Conservation (phyloP, 805 yeast genomes). For the Myxozyma mucilagina region DNA sequence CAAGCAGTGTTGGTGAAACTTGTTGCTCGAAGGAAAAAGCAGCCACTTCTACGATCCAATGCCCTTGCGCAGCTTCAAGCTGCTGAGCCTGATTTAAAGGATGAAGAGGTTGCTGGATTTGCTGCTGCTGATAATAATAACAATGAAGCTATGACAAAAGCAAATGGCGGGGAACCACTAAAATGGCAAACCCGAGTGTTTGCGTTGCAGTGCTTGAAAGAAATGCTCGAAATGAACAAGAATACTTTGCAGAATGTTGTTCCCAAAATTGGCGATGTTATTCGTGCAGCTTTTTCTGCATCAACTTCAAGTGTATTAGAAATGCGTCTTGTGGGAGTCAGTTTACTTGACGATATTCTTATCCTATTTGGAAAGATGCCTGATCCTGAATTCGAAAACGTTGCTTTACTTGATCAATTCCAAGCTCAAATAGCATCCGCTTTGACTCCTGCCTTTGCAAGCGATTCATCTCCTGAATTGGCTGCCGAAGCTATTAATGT, state of each 20-base stretch:
- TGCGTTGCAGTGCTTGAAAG: slow-evolving; percentile 43
- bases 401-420: slow-evolving; percentile 79
- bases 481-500: slow-evolving; percentile 77
- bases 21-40: slow-evolving; percentile 17
- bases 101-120: slow-evolving; percentile 52
- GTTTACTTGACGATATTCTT: slow-evolving; percentile 63
- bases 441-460: slow-evolving; percentile 77
- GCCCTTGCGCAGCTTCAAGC: slow-evolving; percentile 33
- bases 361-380: slow-evolving; percentile 58
- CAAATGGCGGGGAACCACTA: slow-evolving; percentile 40
- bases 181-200: slow-evolving; percentile 48
- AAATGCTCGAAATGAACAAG: slow-evolving; percentile 33
- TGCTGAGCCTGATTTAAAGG: slow-evolving; percentile 46
- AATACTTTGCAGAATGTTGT: slow-evolving; percentile 33
- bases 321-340: slow-evolving; percentile 65
- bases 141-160: slow-evolving; percentile 30
- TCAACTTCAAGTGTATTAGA: slow-evolving; percentile 67
- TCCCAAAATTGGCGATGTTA: slow-evolving; percentile 53
- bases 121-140: slow-evolving; percentile 33
- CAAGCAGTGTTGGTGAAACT: slow-evolving; percentile 44
- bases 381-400: slow-evolving; percentile 72
- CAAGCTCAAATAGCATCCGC: slow-evolving; percentile 95
- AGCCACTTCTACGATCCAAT: slow-evolving; percentile 45
- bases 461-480: slow-evolving; percentile 68
- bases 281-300: slow-evolving; percentile 76